A percentile compares a stretch with the other conserved stretches of the same genome.
Conservation (phyloP, 169 alveolate genomes). For the Eimeria mitis region DNA sequence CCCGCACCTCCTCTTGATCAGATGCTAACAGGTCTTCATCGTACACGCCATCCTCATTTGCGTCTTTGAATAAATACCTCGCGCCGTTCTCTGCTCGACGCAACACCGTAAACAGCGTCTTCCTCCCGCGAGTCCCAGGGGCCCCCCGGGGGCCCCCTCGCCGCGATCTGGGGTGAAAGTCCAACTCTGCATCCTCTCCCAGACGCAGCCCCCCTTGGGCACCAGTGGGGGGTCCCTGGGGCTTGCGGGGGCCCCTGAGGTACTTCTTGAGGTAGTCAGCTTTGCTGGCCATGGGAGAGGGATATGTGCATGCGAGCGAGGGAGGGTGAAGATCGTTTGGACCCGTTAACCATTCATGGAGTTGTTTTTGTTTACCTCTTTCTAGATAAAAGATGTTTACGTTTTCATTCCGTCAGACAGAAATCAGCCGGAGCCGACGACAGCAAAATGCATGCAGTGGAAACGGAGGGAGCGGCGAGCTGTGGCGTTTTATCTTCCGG, state of each 20-base stretch:
- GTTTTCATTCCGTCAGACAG: background rate
- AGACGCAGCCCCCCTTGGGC: conserved; percentile 34
- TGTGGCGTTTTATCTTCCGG: background rate
- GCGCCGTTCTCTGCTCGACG: conserved; percentile 36
- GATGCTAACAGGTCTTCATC: conserved; percentile 25
- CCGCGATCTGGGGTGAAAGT: background rate
- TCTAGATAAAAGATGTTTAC: background rate
- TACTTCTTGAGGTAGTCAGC: conserved; percentile 46
- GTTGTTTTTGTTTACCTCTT: background rate
- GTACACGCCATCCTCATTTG: background rate
- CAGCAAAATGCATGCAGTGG: background rate
- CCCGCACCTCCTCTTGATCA: conserved; percentile 45
- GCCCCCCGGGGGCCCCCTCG: conserved; percentile 24
- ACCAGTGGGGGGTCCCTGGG: conserved; percentile 8
- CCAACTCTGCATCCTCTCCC: conserved; percentile 22
- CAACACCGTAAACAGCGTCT: conserved; percentile 34
- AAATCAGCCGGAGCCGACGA: background rate
- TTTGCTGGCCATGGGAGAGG: conserved; percentile 30
- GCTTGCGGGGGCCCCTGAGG: conserved; percentile 48
- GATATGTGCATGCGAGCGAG: background rate
- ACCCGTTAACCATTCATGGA: background rate
- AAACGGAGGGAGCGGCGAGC: conserved; percentile 1
- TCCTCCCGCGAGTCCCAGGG: background rate
- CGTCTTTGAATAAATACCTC: conserved; percentile 16
- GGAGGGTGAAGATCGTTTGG: background rate